Evolutionary conservation across 106 monocot genomes (phyloP), one percentile per base, ranked within the genome.

Genomic region (Dendrobium chrysotoxum): DNA sequence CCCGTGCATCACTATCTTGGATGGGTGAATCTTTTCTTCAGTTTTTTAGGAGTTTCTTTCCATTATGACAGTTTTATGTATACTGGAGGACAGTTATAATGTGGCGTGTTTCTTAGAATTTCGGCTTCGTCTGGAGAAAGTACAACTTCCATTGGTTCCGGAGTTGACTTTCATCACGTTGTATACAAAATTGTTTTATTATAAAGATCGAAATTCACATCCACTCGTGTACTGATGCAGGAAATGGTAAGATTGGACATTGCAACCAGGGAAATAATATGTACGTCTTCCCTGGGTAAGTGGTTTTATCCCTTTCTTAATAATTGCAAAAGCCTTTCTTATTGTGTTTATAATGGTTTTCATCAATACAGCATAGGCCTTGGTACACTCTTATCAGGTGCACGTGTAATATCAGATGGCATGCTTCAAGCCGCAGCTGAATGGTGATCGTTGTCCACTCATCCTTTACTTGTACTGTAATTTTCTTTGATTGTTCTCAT

Each of bases 391-490:
- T 86, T 99, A 77, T 99, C 98, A 26, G 98, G 98, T 81, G 91
- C 98, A 76, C 88, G 89, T 67, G 77, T 93, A 54, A 85, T 99
- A 47, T 99, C 98, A 28, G 98, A 99, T 79, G 98, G 93, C 79
- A 99, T 99, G 98, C 88, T 99, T 80, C 98, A 99, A 84, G 98
- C 93, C 76, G 98, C 95, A 72, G 88, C 98, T 78, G 95, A 95
- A 90, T 93, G 98, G 98, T 99, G 85, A 28, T 75, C 35, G 64
- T 65, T 28, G 9, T 68, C 46, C 0, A 64, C 4, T 25, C 70
- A 80, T 68, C 35, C 10, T 79, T 17, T 75, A 15, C 28, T 23
- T 35, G 9, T 44, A 5, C 21, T 35, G 40, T 67, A 78, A 30
- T 65, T 61, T 71, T 39, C 78, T 78, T 12, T 53, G 45, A 53